These are phyloP conservation scores for Colletotrichum sp. DNA, from an alignment of 2,329 filamentous ascomycete genomes.

Conservation along the genomic window DNA sequence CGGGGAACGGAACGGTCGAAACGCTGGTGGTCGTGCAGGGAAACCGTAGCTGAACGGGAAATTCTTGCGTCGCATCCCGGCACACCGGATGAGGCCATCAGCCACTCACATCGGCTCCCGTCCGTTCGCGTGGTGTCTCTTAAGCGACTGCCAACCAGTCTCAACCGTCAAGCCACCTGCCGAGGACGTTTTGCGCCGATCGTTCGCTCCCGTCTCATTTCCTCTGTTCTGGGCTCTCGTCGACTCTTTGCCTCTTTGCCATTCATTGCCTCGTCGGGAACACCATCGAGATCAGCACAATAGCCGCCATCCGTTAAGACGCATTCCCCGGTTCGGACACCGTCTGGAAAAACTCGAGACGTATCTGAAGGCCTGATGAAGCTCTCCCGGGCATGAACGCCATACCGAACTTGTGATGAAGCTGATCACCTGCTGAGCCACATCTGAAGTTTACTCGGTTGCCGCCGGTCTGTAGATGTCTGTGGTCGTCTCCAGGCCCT, in stretches of 20 bases:
- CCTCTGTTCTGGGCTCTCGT: neutral
- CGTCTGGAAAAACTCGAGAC: conserved; percentile 4
- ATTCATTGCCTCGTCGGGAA: neutral
- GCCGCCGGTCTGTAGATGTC: neutral
- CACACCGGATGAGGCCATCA: neutral
- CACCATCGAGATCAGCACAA: conserved; percentile 12
- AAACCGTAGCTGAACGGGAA: neutral
- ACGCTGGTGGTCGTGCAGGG: neutral
- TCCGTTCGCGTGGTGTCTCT: neutral
- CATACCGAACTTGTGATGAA: conserved; percentile 13
- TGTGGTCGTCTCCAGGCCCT: neutral
- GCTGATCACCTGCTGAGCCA: neutral
- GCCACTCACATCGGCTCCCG: conserved; percentile 4
- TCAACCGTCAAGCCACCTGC: neutral
- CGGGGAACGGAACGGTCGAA: neutral
- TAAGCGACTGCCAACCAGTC: neutral
- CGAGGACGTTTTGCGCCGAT: neutral
- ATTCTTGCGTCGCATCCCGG: conserved; percentile 7
- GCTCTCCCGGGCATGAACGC: conserved; percentile 3
- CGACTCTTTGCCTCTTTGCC: neutral
- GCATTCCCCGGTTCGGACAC: neutral
- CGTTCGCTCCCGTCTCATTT: conserved; percentile 11
- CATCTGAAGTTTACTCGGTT: neutral
- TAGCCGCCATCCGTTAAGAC: neutral
- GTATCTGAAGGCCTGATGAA: conserved; percentile 8